Base-by-base conservation (phyloP, 106 monocot genomes). In the Dioscorea alata region DNA sequence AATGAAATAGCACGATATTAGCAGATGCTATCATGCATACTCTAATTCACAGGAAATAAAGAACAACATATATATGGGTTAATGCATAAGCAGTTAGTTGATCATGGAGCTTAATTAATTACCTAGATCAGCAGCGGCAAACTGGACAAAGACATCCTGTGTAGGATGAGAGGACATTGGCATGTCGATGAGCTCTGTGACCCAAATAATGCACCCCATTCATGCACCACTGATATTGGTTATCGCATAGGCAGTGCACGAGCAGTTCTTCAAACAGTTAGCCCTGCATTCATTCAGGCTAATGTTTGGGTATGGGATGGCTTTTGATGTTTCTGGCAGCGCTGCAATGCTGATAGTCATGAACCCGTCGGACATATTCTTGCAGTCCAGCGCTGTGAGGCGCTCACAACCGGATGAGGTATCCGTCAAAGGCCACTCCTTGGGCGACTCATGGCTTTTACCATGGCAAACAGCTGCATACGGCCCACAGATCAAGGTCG, bases 391-490 rank as follows among this genome's bases (percentile, higher is more conserved):
- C 25, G 33, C 14, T 21, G 77, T 80, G 49, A 62, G 67, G 52
- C 81, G 54, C 57, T 66, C 61, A 60, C 90, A 90, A 25, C 86
- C 90, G 33, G 16, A 66, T 0, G 63, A 32, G 4, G 1, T 35
- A 10, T 75, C 73, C 42, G 76, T 67, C 25, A 75, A 25, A 14
- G 1, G 59, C 86, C 90, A 90, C 2, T 65, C 50, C 4, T 1
- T 34, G 0, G 63, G 72, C 22, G 72, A 64, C 69, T 74, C 81
- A n/a, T 4, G 78, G 83, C 18, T 21, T 13, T 63, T 79, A 86
- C 12, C 84, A 84, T 4, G 22, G 70, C 68, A 76, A 53, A 51
- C 90, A 90, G 24, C 61, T 50, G 68, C 86, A 90, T 4, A 76
- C 58, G 25, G 75, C 78, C 8, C 54, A 33, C 2, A 23, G 20